phyloP scores from a whole-genome alignment of 2,329 filamentous ascomycete genomes.

The Fusarium protoensiforme region DNA sequence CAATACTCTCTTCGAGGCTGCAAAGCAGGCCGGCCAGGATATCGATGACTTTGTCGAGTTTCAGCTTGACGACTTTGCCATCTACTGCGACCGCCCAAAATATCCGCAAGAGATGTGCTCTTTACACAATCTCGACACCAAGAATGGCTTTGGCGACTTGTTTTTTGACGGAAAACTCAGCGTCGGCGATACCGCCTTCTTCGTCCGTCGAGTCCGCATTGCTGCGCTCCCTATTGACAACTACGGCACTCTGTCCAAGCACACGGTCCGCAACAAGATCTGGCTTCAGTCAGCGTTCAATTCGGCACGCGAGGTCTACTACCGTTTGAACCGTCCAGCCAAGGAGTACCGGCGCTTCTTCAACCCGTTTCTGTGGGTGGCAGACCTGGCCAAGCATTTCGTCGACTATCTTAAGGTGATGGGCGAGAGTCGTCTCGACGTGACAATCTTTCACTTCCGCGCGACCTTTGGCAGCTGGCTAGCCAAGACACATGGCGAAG shows the following conservation, averaged over 20 bases:
- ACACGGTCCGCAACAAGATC: conserved; percentile 63
- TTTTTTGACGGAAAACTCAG: conserved; percentile 72
- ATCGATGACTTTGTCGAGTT: conserved; percentile 57
- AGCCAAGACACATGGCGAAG: conserved; percentile 52
- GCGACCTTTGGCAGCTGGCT: conserved; percentile 69
- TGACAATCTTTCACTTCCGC: conserved; percentile 68
- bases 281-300: conserved; percentile 71
- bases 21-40: conserved; percentile 20
- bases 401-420: conserved; percentile 70
- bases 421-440: conserved; percentile 43
- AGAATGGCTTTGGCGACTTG: conserved; percentile 49
- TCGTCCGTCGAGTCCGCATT: conserved; percentile 68
- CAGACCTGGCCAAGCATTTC: conserved; percentile 76
- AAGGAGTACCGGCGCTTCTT: conserved; percentile 72
- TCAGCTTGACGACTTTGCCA: conserved; percentile 65
- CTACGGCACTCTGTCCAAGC: conserved; percentile 62
- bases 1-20: conserved; percentile 4
- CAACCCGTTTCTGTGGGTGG: conserved; percentile 75
- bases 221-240: conserved; percentile 71
- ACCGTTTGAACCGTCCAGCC: conserved; percentile 67
- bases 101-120: conserved; percentile 64
- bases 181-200: conserved; percentile 54
- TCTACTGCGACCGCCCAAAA: conserved; percentile 59
- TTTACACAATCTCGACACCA: conserved; percentile 62
- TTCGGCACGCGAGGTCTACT: conserved; percentile 65